phyloP scores from a whole-genome alignment of 2,329 filamentous ascomycete species.

The Dendryphion nanum region DNA sequence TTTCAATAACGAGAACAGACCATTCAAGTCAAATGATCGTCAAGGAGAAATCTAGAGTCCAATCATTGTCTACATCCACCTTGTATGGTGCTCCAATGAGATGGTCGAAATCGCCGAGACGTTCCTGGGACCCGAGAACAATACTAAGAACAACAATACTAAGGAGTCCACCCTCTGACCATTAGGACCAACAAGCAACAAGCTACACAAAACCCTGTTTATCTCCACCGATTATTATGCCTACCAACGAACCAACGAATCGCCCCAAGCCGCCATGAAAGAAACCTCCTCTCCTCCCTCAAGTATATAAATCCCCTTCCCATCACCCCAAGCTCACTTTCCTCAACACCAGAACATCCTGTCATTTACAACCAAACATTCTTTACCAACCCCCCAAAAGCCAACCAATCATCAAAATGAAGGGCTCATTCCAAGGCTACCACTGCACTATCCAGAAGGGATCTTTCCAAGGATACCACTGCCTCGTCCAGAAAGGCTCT shows the following conservation, averaged over 20 bases:
- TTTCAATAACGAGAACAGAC: no score
- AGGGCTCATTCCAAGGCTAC: constrained; percentile 2
- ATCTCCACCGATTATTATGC: no score
- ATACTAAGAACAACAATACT: constrained; percentile 19
- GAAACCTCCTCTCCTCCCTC: no score
- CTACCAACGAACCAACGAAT: no score
- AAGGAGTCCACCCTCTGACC: no score
- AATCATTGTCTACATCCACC: neutral
- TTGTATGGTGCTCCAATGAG: neutral
- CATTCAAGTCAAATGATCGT: neutral
- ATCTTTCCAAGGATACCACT: constrained; percentile 3
- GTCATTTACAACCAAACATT: constrained; percentile 16
- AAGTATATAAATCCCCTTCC: constrained; percentile 12
- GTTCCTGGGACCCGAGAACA: constrained; percentile 10
- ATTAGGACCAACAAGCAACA: no score
- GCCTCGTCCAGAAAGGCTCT: constrained; percentile 5
- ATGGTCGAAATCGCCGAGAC: constrained; percentile 2
- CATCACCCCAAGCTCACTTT: neutral
- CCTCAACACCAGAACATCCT: constrained; percentile 12
- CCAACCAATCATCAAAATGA: constrained; percentile 17
- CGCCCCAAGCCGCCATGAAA: no score
- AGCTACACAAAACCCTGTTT: no score
- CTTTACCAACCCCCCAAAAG: constrained; percentile 4
- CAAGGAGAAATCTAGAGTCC: neutral
- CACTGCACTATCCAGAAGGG: constrained; percentile 6